These are phyloP conservation scores for Claviceps pazoutovae DNA, from an alignment of 2,329 filamentous ascomycete genomes.

Conservation along the genomic window DNA sequence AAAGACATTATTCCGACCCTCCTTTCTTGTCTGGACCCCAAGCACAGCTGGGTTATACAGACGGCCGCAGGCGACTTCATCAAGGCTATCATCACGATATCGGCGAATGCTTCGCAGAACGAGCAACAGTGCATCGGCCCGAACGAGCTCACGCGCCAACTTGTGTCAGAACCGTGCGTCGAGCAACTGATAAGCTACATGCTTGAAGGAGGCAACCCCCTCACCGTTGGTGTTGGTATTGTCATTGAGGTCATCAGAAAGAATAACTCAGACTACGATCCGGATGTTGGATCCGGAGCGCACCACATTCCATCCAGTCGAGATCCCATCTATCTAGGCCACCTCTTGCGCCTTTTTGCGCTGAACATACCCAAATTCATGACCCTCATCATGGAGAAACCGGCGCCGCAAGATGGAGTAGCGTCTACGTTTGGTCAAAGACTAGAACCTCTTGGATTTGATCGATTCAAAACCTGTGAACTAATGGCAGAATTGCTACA, in stretches of 20 bases:
- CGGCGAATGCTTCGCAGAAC: conserved; percentile 92
- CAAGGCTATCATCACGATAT: conserved; percentile 98
- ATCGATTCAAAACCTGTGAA: conserved; percentile 97
- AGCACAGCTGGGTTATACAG: conserved; percentile 80
- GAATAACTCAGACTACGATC: conserved; percentile 98
- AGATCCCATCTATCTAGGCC: conserved; percentile 92
- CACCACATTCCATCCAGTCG: conserved; percentile 67
- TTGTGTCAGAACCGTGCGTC: conserved; percentile 77
- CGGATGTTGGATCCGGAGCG: conserved; percentile 72
- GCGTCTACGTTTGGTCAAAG: conserved; percentile 80
- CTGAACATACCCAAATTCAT: conserved; percentile 89
- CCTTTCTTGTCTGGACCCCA: conserved; percentile 71
- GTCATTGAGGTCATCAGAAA: conserved; percentile 98
- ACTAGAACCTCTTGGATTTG: conserved; percentile 90
- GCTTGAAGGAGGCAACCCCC: conserved; percentile 81
- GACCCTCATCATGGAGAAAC: conserved; percentile 68
- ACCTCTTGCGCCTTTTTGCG: conserved; percentile 76
- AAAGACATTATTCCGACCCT: conserved; percentile 79
- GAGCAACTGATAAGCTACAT: conserved; percentile 79
- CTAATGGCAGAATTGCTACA: conserved; percentile 95
- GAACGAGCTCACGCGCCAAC: conserved; percentile 87
- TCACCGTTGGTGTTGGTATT: conserved; percentile 93
- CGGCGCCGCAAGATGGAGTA: conserved; percentile 58
- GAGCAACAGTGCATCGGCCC: conserved; percentile 98
- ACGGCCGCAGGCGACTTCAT: conserved; percentile 95